phyloP scores from a whole-genome alignment of 768 basidiomycete species.

The Megacollybia marginata region DNA sequence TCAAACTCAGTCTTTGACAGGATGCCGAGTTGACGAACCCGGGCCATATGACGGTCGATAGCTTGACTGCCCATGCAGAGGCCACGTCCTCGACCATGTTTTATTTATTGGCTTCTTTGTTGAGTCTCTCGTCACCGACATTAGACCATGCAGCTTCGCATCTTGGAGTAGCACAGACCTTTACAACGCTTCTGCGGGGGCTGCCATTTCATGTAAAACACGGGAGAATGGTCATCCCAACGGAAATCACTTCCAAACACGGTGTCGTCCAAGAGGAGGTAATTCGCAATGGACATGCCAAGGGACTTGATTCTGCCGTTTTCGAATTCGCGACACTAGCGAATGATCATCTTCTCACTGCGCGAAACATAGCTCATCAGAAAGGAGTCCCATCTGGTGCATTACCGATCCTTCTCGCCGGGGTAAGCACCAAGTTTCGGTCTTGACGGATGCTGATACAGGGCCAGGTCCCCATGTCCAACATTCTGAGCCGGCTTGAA shows the following conservation, averaged over 20 bases:
- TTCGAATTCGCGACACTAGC: constrained; percentile 79
- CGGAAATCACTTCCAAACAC: constrained; percentile 74
- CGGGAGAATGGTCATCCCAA: constrained; percentile 69
- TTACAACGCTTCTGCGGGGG: constrained; percentile 65
- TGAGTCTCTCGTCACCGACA: constrained; percentile 43
- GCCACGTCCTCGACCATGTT: constrained; percentile 73
- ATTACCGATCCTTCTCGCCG: constrained; percentile 67
- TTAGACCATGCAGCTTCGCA: constrained; percentile 78
- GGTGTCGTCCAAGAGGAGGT: constrained; percentile 77
- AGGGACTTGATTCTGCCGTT: constrained; percentile 68
- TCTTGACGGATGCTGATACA: constrained; percentile 4
- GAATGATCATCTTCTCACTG: constrained; percentile 73
- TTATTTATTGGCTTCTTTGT: constrained; percentile 67
- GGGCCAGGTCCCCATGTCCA: constrained; percentile 56
- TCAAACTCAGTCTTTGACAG: constrained; percentile 23
- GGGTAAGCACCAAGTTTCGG: constrained; percentile 39
- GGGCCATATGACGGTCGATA: constrained; percentile 59
- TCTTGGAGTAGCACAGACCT: constrained; percentile 66
- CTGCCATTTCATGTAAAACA: constrained; percentile 71
- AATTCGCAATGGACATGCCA: constrained; percentile 50
- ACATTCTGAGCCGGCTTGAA: constrained; percentile 61
- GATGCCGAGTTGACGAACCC: constrained; percentile 60
- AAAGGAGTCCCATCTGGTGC: constrained; percentile 48
- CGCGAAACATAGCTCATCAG: constrained; percentile 59
- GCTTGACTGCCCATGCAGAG: constrained; percentile 68